Base-by-base conservation (phyloP, 2,329 filamentous ascomycete species). In the Fusarium nelsonii region DNA sequence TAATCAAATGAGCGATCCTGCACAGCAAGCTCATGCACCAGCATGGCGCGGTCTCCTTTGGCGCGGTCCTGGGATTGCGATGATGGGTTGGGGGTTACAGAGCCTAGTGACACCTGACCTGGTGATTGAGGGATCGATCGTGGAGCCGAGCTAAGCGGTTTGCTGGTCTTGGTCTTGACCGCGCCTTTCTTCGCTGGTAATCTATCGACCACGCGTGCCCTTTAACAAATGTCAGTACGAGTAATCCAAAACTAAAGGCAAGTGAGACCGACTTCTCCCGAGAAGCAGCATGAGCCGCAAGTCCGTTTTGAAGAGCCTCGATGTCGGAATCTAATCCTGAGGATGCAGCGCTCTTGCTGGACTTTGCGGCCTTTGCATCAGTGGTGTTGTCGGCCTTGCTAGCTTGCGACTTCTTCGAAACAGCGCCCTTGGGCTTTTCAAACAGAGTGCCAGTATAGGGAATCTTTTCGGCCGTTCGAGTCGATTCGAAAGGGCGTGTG, bases 21-120 rank as follows among this genome's bases (percentile, higher is more conserved):
- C 8, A 85, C 82, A 33, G 88, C 88, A 20, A 91, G 78, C 68
- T 89, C 85, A 74, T 91, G 88, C 30, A 91, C 86, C 20, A 91
- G 79, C 26, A 84, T 80, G 58, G 77, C 81, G 72, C 84, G 81
- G 63, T 83, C 82, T 52, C 84, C 85, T 75, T 87, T 88, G 40
- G 84, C 83, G 69, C 84, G 81, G 71, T 87, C 84, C 36, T 84
- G 74, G 33, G 83, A 77, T 63, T 88, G 83, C 1, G 85, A 84
- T 18, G 85, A 81, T 12, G 83, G 79, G 11, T 81, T 81, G 3
- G 85, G 83, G 6, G 83, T 84, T 14, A 84, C 87, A 4, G 88
- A 90, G 23, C 81, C 81, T 12, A 83, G 76, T n/a, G 83, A 84
- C 58, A 83, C 86, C 44, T 88, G 78, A 28, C 84, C 84, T 3